Base-by-base conservation (phyloP, 805 yeast species). In the Barnettozyma populi region DNA sequence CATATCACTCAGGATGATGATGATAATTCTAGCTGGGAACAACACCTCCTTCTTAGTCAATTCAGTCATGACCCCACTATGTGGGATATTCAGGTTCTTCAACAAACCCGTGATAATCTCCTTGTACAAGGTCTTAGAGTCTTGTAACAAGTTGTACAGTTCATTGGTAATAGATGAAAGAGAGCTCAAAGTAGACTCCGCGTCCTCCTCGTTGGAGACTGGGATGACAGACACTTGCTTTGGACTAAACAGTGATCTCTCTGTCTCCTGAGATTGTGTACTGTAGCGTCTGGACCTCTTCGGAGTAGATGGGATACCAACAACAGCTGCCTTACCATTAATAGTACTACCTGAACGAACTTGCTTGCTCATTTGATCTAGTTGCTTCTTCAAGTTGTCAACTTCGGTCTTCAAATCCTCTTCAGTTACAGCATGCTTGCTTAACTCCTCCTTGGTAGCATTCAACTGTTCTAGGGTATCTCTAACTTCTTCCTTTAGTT, bases 11-110 rank as follows among this genome's bases (percentile, higher is more conserved):
- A 92, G 73, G 31, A 92, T 84, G 55, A 94, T 85, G 60, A 94
- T 92, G 60, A 94, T 82, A 55, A 94, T 88, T 73, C 97, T 82
- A 2, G 97, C 94, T 24, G 99, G 99, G 81, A 90, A 94, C 46
- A 94, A 73, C 10, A 92, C 95, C 64, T 94, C 98, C 62, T 90
- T 89, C 62, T 88, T 79, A 14, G 90, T 82, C 54, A 89, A 72
- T 59, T 83, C 88, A 41, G 88, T 84, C 39, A 94, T 90, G 42
- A 86, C 88, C 51, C 89, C 86, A 20, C 95, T 84, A 35, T 83
- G 80, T 40, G 98, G 97, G 46, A 90, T 80, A 67, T 81, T 86
- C 66, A 92, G 75, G 10, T 89, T 90, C 71, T 82, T 85, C 61
- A 94, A 73, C 52, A 94, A 72, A 6, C 96, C 95, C 57, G 85